These are phyloP conservation scores for Glycine tomentella DNA, from an alignment of 306 rosid genomes.

Conservation along the genomic window DNA sequence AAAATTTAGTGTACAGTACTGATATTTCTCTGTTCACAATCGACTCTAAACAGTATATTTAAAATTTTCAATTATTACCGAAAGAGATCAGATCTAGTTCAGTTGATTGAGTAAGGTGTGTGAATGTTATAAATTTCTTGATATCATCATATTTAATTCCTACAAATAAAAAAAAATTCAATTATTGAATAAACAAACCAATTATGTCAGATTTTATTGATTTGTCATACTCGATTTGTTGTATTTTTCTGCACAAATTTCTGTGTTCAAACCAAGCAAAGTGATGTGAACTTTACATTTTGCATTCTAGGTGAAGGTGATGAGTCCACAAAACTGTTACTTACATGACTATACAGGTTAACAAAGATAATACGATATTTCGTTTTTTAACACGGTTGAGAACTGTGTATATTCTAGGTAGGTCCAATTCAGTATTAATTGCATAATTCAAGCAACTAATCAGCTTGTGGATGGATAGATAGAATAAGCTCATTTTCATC, in stretches of 20 bases:
- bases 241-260: conserved; percentile 10
- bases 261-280: conserved; percentile 1
- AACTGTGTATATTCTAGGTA: background rate
- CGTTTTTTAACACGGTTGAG: background rate
- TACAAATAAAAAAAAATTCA: too few relatives aligned
- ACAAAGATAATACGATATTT: background rate
- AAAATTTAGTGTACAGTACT: too few relatives aligned
- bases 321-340: background rate
- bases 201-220: conserved; percentile 1
- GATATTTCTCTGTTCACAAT: too few relatives aligned
- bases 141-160: too few relatives aligned
- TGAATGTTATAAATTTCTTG: too few relatives aligned
- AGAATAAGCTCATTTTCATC: conserved; percentile 8
- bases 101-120: too few relatives aligned
- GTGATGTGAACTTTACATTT: conserved; percentile 6
- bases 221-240: conserved; percentile 19
- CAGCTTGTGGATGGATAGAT: conserved; percentile 36
- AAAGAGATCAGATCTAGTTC: too few relatives aligned
- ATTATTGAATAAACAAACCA: background rate
- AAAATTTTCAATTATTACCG: too few relatives aligned
- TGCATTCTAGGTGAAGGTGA: background rate
- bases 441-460: conserved; percentile 34
- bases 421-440: conserved; percentile 32
- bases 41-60: too few relatives aligned
- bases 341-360: conserved; percentile 4